Conservation (phyloP, 2,329 filamentous ascomycete species). For the Alternaria ventricosa region DNA sequence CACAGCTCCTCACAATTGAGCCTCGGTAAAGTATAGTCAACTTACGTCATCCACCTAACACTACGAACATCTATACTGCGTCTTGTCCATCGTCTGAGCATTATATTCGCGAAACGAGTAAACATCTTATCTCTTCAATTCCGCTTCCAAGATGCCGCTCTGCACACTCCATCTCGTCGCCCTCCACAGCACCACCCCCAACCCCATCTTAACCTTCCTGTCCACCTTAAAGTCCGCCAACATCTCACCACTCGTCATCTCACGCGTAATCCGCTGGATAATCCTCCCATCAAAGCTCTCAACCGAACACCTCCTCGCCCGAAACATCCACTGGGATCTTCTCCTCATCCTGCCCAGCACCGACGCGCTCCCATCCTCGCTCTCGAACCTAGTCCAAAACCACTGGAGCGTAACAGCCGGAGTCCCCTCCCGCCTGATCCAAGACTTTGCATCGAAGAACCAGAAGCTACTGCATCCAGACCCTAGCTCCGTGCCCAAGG, state of each 20-base stretch:
- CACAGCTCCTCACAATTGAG: slow-evolving; percentile 17
- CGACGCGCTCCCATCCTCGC: slow-evolving; percentile 30
- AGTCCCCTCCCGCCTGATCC: slow-evolving; percentile 52
- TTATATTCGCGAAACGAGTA: too few species aligned
- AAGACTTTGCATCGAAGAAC: slow-evolving; percentile 49
- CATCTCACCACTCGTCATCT: slow-evolving; percentile 52
- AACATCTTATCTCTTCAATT: background rate
- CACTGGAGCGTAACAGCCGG: slow-evolving; percentile 51
- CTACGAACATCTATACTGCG: background rate
- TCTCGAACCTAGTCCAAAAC: slow-evolving; percentile 34
- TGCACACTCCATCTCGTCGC: slow-evolving; percentile 57
- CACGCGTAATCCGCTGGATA: slow-evolving; percentile 58
- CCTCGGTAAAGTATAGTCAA: slow-evolving; percentile 25
- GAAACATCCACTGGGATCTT: slow-evolving; percentile 56
- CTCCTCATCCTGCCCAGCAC: slow-evolving; percentile 52
- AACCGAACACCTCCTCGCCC: slow-evolving; percentile 49
- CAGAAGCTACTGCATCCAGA: slow-evolving; percentile 48
- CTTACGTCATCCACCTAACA: slow-evolving; percentile 30
- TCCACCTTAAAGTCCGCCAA: slow-evolving; percentile 42
- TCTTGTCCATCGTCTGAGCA: background rate
- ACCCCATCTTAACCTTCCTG: slow-evolving; percentile 50
- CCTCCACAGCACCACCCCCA: slow-evolving; percentile 45
- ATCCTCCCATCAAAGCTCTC: slow-evolving; percentile 56
- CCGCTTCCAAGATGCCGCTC: slow-evolving; percentile 53
- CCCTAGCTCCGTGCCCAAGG: slow-evolving; percentile 39